Base-by-base conservation (phyloP, 495 filamentous ascomycete genomes). In the Neurospora tetraspora region DNA sequence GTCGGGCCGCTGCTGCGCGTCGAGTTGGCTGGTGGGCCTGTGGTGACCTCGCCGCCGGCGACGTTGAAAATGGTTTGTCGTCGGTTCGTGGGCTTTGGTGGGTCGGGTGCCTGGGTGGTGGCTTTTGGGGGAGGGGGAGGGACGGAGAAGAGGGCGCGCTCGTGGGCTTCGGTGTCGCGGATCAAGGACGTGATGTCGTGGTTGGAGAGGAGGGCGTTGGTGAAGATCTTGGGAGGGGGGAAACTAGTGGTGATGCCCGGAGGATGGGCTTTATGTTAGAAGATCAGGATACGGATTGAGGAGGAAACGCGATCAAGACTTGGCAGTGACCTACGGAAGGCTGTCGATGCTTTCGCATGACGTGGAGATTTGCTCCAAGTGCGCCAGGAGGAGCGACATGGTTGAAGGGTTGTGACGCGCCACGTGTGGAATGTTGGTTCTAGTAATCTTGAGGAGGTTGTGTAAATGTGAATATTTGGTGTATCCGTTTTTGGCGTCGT, bases 101-200 rank as follows among this genome's bases (percentile, higher is more conserved):
- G 77, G 20, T 82, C 79, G 16, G 73, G 70, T 61, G 80, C 75
- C 59, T 78, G 71, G 36, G 77, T 73, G 5, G 82, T 76, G 2
- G 82, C 73, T 9, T 80, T 76, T 0, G 88, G 84, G 2, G 86
- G 85, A 0, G 92, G 85, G 0, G 93, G 89, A 7, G 94, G 93
- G 10, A 96, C 89, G 42, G 94, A 94, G 83, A 99, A 99, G 5
- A 99, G 88, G 16, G 94, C 96, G 76, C 95, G 91, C 82, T 99
- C 96, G 83, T 99, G 96, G 20, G 90, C 84, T 82, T 99, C 96
- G 39, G 95, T 98, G 81, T 99, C 96, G 71, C 96, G 92, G 76
- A 99, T 98, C 16, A 99, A 81, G 12, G 93, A 87, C 11, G 96
- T 98, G 76, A 99, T 98, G 80, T 99, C 96, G 77, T 92, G 92